Percentiles rank a stretch among this genome's conserved stretches.
phyloP scores from a whole-genome alignment of 148 eudicot genomes.

The Hydrangea macrophylla region DNA sequence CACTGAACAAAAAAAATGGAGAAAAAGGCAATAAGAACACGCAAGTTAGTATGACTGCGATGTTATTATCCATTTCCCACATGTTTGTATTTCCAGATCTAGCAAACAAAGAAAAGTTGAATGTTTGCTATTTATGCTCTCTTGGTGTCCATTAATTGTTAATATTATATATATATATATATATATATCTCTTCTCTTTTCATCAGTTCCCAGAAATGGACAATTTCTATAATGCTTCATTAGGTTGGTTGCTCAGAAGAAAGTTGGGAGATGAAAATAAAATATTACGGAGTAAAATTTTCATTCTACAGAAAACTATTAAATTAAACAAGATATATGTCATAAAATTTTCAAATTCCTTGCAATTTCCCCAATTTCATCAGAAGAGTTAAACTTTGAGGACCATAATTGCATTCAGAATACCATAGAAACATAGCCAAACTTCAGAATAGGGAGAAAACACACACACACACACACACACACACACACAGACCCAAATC shows the following conservation, averaged over 20 bases:
- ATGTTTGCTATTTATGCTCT: not conserved
- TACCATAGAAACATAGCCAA: not conserved
- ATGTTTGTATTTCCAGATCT: constrained; percentile 16
- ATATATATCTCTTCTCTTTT: no score
- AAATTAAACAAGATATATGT: no score
- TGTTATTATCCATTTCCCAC: not conserved
- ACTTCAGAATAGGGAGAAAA: not conserved
- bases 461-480: no score
- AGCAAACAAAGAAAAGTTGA: constrained; percentile 5
- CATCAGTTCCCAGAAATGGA: no score
- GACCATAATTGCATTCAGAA: not conserved
- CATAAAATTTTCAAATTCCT: not conserved
- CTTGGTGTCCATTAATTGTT: no score
- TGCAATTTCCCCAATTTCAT: not conserved
- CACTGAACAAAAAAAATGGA: constrained; percentile 19
- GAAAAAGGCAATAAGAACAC: not conserved
- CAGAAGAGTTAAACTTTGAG: not conserved
- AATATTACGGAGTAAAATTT: not conserved
- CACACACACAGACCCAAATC: no score
- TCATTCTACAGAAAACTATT: no score
- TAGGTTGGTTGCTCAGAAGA: constrained; percentile 6
- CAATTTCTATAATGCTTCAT: no score
- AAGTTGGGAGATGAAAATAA: constrained; percentile 4
- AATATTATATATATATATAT: no score
- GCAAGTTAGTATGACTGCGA: not conserved